A percentile compares a stretch with the other conserved stretches of the same genome.
Evolutionary conservation across 805 yeast genomes (phyloP).

Genomic region (Maudiozyma bulderi): DNA sequence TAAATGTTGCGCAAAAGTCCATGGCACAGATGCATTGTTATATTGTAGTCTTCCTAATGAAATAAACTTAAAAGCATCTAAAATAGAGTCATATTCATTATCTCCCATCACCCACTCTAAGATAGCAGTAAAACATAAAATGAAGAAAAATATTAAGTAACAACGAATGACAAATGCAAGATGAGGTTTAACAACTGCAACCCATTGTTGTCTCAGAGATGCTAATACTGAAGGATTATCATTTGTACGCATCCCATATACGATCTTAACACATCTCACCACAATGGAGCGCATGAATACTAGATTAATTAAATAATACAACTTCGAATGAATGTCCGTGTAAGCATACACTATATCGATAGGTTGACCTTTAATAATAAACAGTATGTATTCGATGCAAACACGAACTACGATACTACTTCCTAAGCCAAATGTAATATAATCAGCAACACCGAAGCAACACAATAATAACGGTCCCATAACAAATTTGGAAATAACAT

Average conservation of each 20-base stretch:
- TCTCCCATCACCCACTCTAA: not conserved
- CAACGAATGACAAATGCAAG: not conserved
- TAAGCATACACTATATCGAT: not conserved
- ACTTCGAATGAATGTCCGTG: not conserved
- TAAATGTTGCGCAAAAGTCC: slow-evolving; percentile 16
- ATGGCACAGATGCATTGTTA: slow-evolving; percentile 3
- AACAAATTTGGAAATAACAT: slow-evolving; percentile 3
- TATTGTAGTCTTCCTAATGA: not conserved
- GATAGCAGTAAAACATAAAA: not conserved
- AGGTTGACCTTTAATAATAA: not conserved
- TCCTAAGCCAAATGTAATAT: not conserved
- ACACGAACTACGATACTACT: not conserved
- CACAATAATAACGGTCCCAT: not conserved
- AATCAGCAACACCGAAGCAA: not conserved
- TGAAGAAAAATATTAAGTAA: not conserved
- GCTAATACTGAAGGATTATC: not conserved
- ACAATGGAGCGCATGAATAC: not conserved
- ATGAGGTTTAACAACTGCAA: not conserved
- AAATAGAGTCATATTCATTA: slow-evolving; percentile 4
- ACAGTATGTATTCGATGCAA: not conserved
- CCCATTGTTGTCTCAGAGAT: slow-evolving; percentile 1
- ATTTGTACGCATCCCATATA: not conserved
- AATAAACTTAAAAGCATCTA: slow-evolving; percentile 9
- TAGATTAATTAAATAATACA: not conserved
- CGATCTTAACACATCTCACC: not conserved